Base-by-base conservation (phyloP, 2,329 filamentous ascomycete genomes). In the Sordariomycetes sp. region DNA sequence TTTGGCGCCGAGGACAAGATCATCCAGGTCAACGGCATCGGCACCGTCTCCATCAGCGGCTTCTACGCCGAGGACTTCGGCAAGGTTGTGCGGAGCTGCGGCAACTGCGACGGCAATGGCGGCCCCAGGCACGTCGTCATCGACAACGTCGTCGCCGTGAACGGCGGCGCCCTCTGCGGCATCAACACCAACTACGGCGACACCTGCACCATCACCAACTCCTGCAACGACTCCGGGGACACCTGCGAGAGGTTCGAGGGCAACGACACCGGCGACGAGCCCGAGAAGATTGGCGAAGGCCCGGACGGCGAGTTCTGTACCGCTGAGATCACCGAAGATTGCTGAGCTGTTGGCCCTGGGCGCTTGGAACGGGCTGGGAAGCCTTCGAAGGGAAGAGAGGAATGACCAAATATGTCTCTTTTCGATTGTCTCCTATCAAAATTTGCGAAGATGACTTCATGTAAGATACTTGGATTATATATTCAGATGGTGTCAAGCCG, bases 71-170 rank as follows among this genome's bases (percentile, higher is more conserved):
- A 59, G 19, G 55, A 64, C 49, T 67, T 66, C 40, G 64, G 64
- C 36, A 69, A 70, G 46, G 46, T 69, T 21, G 65, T 63, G 44
- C 60, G 64, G 16, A 64, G 62, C 19, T 69, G 64, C 45, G 63
- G 64, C 33, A 69, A 68, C 53, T 55, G 42, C 40, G 30, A 39
- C 21, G 66, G 72, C 21, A 43, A 45, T 24, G 45, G 45, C 37
- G 48, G 55, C 42, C 54, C 55, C 28, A 54, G 42, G 24, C 36
- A 39, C 34, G 30, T 40, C 21, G 28, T 31, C 17, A 32, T 40
- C 24, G 30, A 24, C 32, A 36, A 36, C 25, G 32, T 35, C 29
- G 32, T 35, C 28, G 63, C 61, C 28, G 62, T 61, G 42, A 48
- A 55, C 14, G 61, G 55, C 10, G 54, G 54, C 17, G 47, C 54